Percentiles rank a stretch among this genome's conserved stretches.
phyloP scores from a whole-genome alignment of 2,329 filamentous ascomycete genomes.

The Botrytis aclada region DNA sequence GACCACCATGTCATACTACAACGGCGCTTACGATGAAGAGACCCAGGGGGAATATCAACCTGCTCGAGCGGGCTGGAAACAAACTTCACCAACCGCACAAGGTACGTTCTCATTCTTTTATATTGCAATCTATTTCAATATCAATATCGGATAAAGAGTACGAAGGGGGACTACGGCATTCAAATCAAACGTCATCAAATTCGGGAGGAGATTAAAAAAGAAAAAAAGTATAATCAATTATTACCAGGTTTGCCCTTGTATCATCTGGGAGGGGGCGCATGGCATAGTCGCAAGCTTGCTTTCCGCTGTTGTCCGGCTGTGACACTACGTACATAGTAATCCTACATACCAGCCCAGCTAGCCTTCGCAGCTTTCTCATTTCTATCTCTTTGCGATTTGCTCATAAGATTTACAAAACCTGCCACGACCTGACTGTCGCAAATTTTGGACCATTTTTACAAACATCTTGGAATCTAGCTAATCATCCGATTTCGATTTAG shows the following conservation, averaged over 20 bases:
- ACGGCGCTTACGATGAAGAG: slow-evolving; percentile 3
- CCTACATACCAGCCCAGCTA: neutral
- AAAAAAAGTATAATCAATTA: neutral
- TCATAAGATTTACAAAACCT: neutral
- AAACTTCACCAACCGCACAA: neutral
- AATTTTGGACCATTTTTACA: neutral
- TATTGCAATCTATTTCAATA: neutral
- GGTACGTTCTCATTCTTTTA: neutral
- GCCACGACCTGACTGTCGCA: neutral
- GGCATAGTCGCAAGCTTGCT: neutral
- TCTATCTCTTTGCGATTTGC: neutral
- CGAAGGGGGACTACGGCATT: neutral
- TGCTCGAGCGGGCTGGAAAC: slow-evolving; percentile 16
- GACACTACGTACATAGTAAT: slow-evolving; percentile 2
- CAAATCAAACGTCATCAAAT: neutral
- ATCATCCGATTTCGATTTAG: neutral
- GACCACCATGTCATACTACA: slow-evolving; percentile 13
- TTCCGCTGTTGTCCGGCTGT: neutral
- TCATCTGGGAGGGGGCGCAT: neutral
- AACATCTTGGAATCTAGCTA: neutral
- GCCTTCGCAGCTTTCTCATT: neutral
- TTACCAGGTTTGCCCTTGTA: neutral
- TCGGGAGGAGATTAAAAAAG: no score
- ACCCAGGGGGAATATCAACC: slow-evolving; percentile 14
- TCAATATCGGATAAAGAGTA: neutral